These are phyloP conservation scores for Mortierella hygrophila DNA, from an alignment of 192 early-diverging fungal genomes.

Conservation along the genomic window DNA sequence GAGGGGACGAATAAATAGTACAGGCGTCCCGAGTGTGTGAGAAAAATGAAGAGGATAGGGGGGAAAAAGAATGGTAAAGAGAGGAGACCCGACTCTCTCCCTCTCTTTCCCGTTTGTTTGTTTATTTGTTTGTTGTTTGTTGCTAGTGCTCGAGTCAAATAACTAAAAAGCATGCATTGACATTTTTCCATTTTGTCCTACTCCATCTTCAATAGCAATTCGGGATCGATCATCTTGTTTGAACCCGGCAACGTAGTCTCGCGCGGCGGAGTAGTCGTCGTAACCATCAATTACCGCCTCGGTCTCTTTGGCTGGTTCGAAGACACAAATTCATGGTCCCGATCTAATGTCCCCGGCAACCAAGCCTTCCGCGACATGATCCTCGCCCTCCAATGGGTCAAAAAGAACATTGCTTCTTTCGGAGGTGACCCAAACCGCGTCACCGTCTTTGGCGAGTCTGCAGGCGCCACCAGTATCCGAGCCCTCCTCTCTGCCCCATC, in stretches of 20 bases:
- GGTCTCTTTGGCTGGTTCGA: conserved; percentile 47
- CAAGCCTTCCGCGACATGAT: conserved; percentile 64
- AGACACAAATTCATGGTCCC: conserved; percentile 1
- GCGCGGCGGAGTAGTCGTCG: conserved; percentile 51
- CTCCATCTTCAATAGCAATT: conserved; percentile 14
- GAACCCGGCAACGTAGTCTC: conserved; percentile 49
- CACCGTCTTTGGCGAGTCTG: conserved; percentile 55
- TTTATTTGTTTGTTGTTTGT: too few relatives aligned
- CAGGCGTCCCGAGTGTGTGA: too few relatives aligned
- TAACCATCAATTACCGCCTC: conserved; percentile 55
- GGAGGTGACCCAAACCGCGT: conserved; percentile 68
- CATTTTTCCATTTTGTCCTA: too few relatives aligned
- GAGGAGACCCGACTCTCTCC: too few relatives aligned
- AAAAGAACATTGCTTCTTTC: conserved; percentile 66
- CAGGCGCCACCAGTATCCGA: conserved; percentile 57
- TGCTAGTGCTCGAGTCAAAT: neutral
- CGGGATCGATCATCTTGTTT: conserved; percentile 40
- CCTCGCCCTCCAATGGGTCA: conserved; percentile 67
- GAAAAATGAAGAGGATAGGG: too few relatives aligned
- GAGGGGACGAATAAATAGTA: too few relatives aligned
- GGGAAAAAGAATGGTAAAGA: too few relatives aligned
- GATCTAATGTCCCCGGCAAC: conserved; percentile 30
- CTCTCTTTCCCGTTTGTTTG: too few relatives aligned
- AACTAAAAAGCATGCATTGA: neutral
- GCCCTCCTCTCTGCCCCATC: conserved; percentile 55